Base-by-base conservation (phyloP, 2,329 filamentous ascomycete species). In the Zasmidium citrigriseum region DNA sequence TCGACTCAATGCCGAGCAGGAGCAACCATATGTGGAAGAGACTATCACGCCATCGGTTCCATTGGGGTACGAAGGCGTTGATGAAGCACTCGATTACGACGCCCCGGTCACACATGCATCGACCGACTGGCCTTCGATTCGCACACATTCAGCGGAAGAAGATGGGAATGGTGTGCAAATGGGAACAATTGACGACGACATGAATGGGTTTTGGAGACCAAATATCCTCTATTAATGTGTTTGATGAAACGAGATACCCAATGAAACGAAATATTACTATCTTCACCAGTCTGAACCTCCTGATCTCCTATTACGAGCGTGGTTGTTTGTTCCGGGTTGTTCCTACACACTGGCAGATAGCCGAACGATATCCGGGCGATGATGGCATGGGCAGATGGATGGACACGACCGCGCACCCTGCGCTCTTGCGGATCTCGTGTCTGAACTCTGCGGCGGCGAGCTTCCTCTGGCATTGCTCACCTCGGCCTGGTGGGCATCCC, bases 201-300 rank as follows among this genome's bases (percentile, higher is more conserved):
- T 73, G 50, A 66, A 65, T 11, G 69, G 73, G 4, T 80, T 80
- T 66, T 80, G 78, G 78, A 74, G 72, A 63, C 77, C 77, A 12
- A 72, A 80, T 62, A 76, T 63, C 55, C 59, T 80, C 58, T 80
- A 80, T 65, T 80, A 18, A 48, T 20, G 46, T 11, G 25, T 14
- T 27, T 24, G 38, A 24, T 41, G 20, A 25, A 24, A 4, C 18
- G 34, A 59, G 49, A 54, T 59, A 34, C 18, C 49, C 52, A 46
- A 7, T n/a, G n/a, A n/a, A n/a, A n/a, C n/a, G n/a, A n/a, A n/a
- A n/a, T n/a, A n/a, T n/a, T n/a, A n/a, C n/a, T n/a, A n/a, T n/a
- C n/a, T n/a, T n/a, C n/a, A n/a, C n/a, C n/a, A n/a, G n/a, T n/a
- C n/a, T n/a, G n/a, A n/a, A n/a, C n/a, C n/a, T n/a, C n/a, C n/a